phyloP scores from a whole-genome alignment of 164 flowering plant genomes.

The Nelumbo lutea region DNA sequence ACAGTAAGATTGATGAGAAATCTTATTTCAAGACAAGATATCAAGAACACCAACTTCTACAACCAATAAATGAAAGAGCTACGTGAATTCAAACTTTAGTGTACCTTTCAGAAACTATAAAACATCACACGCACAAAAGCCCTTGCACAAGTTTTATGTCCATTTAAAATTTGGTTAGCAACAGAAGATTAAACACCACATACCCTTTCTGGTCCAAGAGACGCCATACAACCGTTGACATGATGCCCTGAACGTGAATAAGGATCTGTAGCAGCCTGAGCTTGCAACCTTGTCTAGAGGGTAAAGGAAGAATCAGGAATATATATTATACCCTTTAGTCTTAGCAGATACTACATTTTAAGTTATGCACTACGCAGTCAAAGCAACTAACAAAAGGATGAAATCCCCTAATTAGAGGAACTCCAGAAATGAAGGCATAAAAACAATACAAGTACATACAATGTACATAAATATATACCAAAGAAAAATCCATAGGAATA shows the following conservation, averaged over 20 bases:
- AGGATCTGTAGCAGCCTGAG: constrained; percentile 74
- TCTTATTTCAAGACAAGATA: no score
- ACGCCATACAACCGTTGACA: constrained; percentile 14
- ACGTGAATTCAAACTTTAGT: no score
- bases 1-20: no score
- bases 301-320: not conserved
- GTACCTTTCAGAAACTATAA: no score
- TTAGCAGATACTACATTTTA: not conserved
- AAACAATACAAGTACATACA: no score
- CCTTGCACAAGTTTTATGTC: no score
- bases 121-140: no score
- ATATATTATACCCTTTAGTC: not conserved
- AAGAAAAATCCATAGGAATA: not conserved
- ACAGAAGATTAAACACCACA: not conserved
- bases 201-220: constrained; percentile 39
- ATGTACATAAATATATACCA: not conserved
- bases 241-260: constrained; percentile 28
- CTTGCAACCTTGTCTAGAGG: constrained; percentile 75
- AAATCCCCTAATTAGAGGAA: no score
- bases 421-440: no score
- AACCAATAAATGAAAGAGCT: no score
- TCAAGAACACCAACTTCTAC: no score
- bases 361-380: not conserved
- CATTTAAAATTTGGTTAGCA: no score
- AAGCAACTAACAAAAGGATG: not conserved